Conservation (phyloP, 768 basidiomycete species). For the Trametes elegans region DNA sequence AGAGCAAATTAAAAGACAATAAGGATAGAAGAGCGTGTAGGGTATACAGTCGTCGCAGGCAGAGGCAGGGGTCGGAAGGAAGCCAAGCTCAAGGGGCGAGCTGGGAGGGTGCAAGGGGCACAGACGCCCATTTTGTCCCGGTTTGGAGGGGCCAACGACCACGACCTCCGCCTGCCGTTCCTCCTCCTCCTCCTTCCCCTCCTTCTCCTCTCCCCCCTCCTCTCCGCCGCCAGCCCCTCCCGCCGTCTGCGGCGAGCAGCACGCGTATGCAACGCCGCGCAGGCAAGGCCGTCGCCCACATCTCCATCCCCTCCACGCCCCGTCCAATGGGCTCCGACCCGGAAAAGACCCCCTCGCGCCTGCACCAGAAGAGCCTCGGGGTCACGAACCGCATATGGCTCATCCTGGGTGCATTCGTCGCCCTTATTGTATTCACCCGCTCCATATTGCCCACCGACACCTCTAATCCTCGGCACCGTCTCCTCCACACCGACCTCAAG, state of each 20-base stretch:
- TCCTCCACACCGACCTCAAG: constrained; percentile 43
- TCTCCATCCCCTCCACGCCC: constrained; percentile 44
- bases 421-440: constrained; percentile 56
- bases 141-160: neutral
- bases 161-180: constrained; percentile 2
- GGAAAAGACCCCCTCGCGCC: constrained; percentile 49
- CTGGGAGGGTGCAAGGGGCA: neutral
- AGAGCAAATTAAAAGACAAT: constrained; percentile 4
- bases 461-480: constrained; percentile 28
- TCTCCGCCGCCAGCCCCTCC: neutral
- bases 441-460: constrained; percentile 44
- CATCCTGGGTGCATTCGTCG: constrained; percentile 50
- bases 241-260: constrained; percentile 6
- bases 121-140: constrained; percentile 13
- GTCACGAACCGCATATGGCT: constrained; percentile 71
- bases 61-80: neutral
- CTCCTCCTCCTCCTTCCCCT: constrained; percentile 4
- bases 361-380: constrained; percentile 56
- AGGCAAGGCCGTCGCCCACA: constrained; percentile 54
- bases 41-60: neutral
- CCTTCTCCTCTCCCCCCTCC: constrained; percentile 5
- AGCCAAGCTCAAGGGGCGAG: neutral
- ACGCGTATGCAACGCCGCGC: constrained; percentile 58
- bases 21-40: constrained; percentile 4
- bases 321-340: constrained; percentile 45